Conservation (phyloP, 129 eudicot species). For the Apium graveolens region DNA sequence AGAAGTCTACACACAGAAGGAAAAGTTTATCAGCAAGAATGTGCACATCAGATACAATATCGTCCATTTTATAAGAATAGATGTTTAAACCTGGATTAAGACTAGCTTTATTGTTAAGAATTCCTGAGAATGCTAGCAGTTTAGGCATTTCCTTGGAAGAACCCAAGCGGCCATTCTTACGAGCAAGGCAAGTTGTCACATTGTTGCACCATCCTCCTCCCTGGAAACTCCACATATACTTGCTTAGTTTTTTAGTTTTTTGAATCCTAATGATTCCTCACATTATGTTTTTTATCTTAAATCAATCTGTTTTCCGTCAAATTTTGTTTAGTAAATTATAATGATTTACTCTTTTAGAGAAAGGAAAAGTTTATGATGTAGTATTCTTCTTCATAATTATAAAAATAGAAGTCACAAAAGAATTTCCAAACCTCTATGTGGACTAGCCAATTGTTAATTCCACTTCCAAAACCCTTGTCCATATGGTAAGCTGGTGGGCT, state of each 20-base stretch:
- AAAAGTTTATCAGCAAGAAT: slow-evolving; percentile 1
- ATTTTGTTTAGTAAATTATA: background rate
- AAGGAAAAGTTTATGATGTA: background rate
- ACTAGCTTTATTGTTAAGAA: slow-evolving; percentile 44
- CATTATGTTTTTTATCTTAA: background rate
- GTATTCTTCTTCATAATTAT: background rate
- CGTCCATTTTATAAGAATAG: background rate
- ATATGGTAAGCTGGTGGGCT: slow-evolving; percentile 94
- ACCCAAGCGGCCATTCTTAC: slow-evolving; percentile 51
- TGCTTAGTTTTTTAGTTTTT: background rate
- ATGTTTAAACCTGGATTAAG: slow-evolving; percentile 57
- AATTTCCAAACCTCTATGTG: slow-evolving; percentile 70
- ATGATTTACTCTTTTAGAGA: no score
- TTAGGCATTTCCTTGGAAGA: slow-evolving; percentile 66
- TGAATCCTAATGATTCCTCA: background rate
- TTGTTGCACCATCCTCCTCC: slow-evolving; percentile 99
- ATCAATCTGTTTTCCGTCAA: background rate
- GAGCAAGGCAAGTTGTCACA: slow-evolving; percentile 57
- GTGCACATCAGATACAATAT: background rate
- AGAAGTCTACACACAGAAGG: slow-evolving; percentile 47
- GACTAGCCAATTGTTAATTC: slow-evolving; percentile 77
- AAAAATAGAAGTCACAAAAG: background rate
- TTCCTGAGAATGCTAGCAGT: slow-evolving; percentile 71
- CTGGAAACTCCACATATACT: slow-evolving; percentile 22
- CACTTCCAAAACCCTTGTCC: slow-evolving; percentile 70